Evolutionary conservation across 164 flowering plant genomes (phyloP).

Genomic region (Tinospora cordifolia): DNA sequence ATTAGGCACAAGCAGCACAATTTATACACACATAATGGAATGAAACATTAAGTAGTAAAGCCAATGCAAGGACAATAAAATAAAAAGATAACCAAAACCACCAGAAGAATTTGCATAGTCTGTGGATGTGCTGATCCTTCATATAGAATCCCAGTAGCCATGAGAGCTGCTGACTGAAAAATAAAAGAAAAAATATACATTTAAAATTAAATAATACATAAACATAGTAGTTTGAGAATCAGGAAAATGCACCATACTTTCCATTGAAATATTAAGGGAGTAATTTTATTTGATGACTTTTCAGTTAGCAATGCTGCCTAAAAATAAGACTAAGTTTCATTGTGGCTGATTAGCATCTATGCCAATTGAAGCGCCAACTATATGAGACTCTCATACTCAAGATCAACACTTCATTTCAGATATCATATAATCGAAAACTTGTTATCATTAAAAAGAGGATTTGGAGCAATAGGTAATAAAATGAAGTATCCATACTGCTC

Average conservation of each 20-base stretch:
- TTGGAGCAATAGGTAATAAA: background rate
- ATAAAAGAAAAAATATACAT: conserved; percentile 9
- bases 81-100: conserved; percentile 19
- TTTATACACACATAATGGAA: background rate
- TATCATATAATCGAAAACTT: background rate
- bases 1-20: background rate
- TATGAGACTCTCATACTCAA: too few relatives aligned
- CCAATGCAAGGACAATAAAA: background rate
- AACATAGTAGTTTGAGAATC: background rate
- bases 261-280: background rate
- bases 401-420: background rate
- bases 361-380: background rate
- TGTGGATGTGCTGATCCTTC: conserved; percentile 94
- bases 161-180: conserved; percentile 84
- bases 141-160: conserved; percentile 80
- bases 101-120: conserved; percentile 84
- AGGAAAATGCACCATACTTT: background rate
- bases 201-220: background rate
- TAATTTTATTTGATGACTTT: background rate
- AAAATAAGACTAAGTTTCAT: background rate
- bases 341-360: background rate
- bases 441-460: background rate
- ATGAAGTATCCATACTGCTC: background rate
- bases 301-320: background rate
- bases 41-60: background rate